Base-by-base conservation (phyloP, 2,329 filamentous ascomycete species). In the Lachnellula cervina region DNA sequence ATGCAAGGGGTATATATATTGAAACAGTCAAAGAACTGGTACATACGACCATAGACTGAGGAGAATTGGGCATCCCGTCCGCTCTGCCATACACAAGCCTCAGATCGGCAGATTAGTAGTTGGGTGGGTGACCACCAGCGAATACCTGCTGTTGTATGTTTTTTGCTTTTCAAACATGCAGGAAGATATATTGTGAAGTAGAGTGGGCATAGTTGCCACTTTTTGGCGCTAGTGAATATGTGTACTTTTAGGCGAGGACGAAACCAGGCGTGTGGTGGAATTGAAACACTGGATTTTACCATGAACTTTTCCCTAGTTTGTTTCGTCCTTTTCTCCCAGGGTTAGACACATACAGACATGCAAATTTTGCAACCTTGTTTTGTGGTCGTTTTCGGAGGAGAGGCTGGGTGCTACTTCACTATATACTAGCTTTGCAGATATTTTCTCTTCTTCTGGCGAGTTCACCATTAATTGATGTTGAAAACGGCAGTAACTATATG, bases 21-120 rank as follows among this genome's bases (percentile, higher is more conserved):
- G 37, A 37, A 37, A 47, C 52, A 59, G 45, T 13, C 21, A 2
- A 1, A 5, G 28, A 5, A 34, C 38, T 61, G 40, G 43, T 50
- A 61, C 58, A 64, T 65, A 65, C 62, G 63, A 65, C 61, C 61
- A 64, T 57, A 64, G 62, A 64, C 55, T 64, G 61, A 60, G 55
- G 61, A 61, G 49, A 61, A 62, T 53, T 64, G 61, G 59, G 62
- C 63, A 65, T 65, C 63, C 62, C 61, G 63, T 65, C 63, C 61
- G 62, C 62, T 64, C 62, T 65, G 61, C 62, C 61, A 62, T 64
- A 63, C 59, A 64, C 51, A 64, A 66, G 62, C 61, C 55, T 60
- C 62, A 23, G 21, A 23, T 23, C 21, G 21, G 21, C 21, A 23
- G 21, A 23, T 23, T 23, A 23, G 21, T 23, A 23, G 21, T 23